Evolutionary conservation across 768 basidiomycete species (phyloP).

Genomic region (Suillus bovinus): DNA sequence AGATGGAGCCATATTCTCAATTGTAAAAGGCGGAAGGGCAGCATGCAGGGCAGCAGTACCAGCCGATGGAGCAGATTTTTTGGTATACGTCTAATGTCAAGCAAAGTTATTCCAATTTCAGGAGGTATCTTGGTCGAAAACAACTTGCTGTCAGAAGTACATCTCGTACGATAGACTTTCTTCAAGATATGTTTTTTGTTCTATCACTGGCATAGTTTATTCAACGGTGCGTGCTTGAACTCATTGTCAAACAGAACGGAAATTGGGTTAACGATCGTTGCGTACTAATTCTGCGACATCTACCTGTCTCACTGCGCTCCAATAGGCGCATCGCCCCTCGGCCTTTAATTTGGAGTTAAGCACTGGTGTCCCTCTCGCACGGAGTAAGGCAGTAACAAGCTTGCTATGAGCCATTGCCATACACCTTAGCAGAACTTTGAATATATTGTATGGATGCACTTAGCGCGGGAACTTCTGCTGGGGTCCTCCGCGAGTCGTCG

Average conservation of each 20-base stretch:
- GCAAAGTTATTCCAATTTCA: slow-evolving; percentile 12
- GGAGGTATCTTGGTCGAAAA: slow-evolving; percentile 3
- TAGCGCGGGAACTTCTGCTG: neutral
- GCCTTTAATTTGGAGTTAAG: neutral
- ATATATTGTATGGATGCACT: neutral
- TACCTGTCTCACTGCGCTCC: slow-evolving; percentile 81
- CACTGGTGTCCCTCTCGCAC: no score
- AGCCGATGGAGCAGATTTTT: slow-evolving; percentile 39
- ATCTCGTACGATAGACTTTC: slow-evolving; percentile 60
- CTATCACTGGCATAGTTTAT: slow-evolving; percentile 88
- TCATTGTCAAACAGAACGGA: neutral
- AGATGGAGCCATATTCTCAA: slow-evolving; percentile 72
- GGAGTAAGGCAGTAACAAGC: no score
- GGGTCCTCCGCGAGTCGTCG: neutral
- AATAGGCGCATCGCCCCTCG: slow-evolving; percentile 68
- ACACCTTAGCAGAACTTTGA: neutral
- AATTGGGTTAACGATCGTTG: slow-evolving; percentile 26
- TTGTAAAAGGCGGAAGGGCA: slow-evolving; percentile 61
- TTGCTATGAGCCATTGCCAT: neutral
- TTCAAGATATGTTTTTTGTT: slow-evolving; percentile 19
- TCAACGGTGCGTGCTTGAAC: neutral
- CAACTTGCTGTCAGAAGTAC: slow-evolving; percentile 50
- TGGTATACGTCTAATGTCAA: slow-evolving; percentile 45
- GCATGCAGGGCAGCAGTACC: slow-evolving; percentile 44
- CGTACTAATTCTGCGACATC: slow-evolving; percentile 41